Conservation (phyloP, 2,329 filamentous ascomycete genomes). For the Neonectria punicea region DNA sequence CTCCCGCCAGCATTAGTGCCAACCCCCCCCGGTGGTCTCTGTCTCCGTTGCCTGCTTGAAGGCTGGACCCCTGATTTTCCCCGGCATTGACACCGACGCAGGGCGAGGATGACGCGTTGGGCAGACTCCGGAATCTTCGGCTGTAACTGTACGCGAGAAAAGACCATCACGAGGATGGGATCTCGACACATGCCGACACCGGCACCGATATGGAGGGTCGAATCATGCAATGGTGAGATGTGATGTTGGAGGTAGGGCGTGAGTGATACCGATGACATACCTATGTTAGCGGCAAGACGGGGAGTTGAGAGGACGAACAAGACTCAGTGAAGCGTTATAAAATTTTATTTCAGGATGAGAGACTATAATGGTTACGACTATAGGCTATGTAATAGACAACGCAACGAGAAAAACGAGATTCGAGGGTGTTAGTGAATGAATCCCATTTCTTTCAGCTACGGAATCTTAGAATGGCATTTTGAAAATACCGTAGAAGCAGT, state of each 20-base stretch:
- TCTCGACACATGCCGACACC: not conserved
- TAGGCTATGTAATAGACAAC: too few species aligned
- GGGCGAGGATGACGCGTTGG: slow-evolving; percentile 16
- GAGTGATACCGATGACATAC: not conserved
- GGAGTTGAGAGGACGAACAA: not conserved
- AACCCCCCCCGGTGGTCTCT: not conserved
- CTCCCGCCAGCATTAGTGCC: slow-evolving; percentile 5
- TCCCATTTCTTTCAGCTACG: not conserved
- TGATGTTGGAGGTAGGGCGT: not conserved
- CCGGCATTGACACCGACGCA: not conserved
- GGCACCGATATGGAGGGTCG: not conserved
- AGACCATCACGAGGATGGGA: not conserved
- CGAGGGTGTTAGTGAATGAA: not conserved
- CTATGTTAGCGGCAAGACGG: not conserved
- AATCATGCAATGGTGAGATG: not conserved
- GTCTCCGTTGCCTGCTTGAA: not conserved
- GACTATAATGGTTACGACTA: not conserved
- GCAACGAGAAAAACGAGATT: not conserved
- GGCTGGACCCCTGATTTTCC: slow-evolving; percentile 6
- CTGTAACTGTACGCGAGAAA: not conserved
- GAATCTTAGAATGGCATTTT: slow-evolving; percentile 5
- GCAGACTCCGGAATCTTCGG: slow-evolving; percentile 9
- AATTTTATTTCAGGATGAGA: too few species aligned
- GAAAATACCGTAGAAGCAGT: slow-evolving; percentile 30
- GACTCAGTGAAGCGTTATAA: too few species aligned